Evolutionary conservation across 1,284 basidiomycete species (phyloP).

Genomic region (Melampsora allii-populina): DNA sequence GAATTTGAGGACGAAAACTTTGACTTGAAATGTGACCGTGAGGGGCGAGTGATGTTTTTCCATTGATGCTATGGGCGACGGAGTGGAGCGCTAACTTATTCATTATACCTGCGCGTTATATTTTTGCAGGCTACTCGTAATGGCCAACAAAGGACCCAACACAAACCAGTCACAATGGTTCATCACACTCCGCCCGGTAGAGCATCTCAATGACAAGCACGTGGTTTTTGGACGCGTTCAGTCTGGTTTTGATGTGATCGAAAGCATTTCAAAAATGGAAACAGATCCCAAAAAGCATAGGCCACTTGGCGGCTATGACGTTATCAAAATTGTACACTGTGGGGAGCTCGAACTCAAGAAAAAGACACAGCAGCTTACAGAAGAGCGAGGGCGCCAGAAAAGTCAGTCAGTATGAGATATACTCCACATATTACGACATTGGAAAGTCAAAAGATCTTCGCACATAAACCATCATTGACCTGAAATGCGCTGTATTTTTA

Average conservation of each 20-base stretch:
- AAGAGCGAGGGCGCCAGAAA: background rate
- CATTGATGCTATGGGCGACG: background rate
- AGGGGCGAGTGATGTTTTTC: conserved; percentile 3
- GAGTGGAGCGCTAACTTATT: background rate
- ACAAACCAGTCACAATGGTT: conserved; percentile 42
- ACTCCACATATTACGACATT: background rate
- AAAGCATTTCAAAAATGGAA: conserved; percentile 18
- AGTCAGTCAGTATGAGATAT: background rate
- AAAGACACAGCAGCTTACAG: background rate
- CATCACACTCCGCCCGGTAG: conserved; percentile 22
- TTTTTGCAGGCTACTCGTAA: conserved; percentile 25
- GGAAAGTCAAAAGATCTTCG: background rate
- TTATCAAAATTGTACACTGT: conserved; percentile 35
- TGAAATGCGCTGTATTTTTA: background rate
- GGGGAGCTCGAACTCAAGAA: conserved; percentile 28
- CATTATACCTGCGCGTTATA: background rate
- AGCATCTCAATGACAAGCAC: conserved; percentile 38
- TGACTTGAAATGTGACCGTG: conserved; percentile 27
- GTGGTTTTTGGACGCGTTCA: conserved; percentile 40
- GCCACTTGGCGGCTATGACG: conserved; percentile 13
- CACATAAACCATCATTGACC: background rate
- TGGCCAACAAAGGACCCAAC: conserved; percentile 37
- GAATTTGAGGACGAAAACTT: conserved; percentile 39
- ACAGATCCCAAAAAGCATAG: conserved; percentile 37
- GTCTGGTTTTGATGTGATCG: conserved; percentile 24